Evolutionary conservation across 495 filamentous ascomycete genomes (phyloP).

Genomic region (Astrothelium subdiscretum): DNA sequence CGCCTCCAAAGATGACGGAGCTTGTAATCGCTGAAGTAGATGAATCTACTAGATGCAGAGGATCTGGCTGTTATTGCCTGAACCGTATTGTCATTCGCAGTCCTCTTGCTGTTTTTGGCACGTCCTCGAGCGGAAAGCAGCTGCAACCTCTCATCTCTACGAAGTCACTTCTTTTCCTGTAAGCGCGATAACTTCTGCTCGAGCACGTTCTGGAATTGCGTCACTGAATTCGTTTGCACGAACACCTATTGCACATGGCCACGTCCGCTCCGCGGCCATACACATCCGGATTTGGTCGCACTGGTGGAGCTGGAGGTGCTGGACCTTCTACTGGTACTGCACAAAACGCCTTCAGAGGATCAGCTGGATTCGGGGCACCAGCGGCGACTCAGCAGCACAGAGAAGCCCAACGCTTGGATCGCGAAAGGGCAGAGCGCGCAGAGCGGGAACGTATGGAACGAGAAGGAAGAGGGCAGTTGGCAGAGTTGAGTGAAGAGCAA

Average conservation of each 20-base stretch:
- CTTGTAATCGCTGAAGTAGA: too few relatives aligned
- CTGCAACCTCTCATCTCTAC: background rate
- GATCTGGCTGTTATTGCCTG: too few relatives aligned
- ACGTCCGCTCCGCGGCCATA: conserved; percentile 19
- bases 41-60: too few relatives aligned
- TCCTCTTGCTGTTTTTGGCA: too few relatives aligned
- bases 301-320: background rate
- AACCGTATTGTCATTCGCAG: too few relatives aligned
- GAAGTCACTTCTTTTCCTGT: too few relatives aligned
- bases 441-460: conserved; percentile 29
- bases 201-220: too few relatives aligned
- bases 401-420: conserved; percentile 28
- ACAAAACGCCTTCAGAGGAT: conserved; percentile 25
- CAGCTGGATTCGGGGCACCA: conserved; percentile 4
- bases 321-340: conserved; percentile 6
- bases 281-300: conserved; percentile 16
- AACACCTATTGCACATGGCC: background rate
- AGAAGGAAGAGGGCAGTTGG: conserved; percentile 22
- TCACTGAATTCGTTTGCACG: background rate
- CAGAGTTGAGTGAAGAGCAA: conserved; percentile 67
- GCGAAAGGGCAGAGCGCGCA: conserved; percentile 27
- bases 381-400: conserved; percentile 23
- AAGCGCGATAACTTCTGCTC: too few relatives aligned
- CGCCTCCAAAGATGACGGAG: too few relatives aligned
- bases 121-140: too few relatives aligned